These are phyloP conservation scores for Cladophialophora exuberans DNA, from an alignment of 2,329 filamentous ascomycete species.

Conservation along the genomic window DNA sequence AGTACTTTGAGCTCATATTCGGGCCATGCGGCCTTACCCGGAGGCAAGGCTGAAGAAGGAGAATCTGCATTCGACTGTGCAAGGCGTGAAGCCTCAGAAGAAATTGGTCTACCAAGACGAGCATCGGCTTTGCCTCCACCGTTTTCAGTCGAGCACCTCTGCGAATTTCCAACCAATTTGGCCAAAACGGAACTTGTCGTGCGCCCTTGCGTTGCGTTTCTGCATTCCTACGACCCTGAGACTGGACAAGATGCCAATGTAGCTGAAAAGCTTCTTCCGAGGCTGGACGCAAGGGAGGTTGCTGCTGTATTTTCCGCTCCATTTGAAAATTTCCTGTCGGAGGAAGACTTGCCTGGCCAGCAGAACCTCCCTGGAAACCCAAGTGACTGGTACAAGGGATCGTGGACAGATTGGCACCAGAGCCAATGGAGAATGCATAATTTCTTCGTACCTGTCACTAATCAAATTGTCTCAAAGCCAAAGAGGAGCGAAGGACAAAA, in stretches of 20 bases:
- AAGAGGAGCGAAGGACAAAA: slow-evolving; percentile 48
- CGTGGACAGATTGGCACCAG: slow-evolving; percentile 79
- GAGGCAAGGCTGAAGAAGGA: slow-evolving; percentile 63
- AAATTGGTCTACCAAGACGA: slow-evolving; percentile 78
- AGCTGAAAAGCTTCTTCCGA: slow-evolving; percentile 74
- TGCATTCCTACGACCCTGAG: slow-evolving; percentile 64
- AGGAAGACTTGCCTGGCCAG: slow-evolving; percentile 57
- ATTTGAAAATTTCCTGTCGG: slow-evolving; percentile 77
- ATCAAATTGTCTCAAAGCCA: slow-evolving; percentile 70
- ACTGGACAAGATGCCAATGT: slow-evolving; percentile 54
- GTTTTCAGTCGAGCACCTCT: slow-evolving; percentile 85
- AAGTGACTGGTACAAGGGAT: slow-evolving; percentile 81
- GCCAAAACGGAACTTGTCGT: slow-evolving; percentile 75
- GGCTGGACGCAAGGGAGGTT: slow-evolving; percentile 85
- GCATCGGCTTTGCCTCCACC: slow-evolving; percentile 69
- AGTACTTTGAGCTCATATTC: slow-evolving; percentile 65
- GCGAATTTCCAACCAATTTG: slow-evolving; percentile 76
- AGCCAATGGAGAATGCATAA: slow-evolving; percentile 85
- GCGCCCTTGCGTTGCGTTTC: slow-evolving; percentile 75
- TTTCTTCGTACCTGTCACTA: slow-evolving; percentile 81
- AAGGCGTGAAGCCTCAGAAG: slow-evolving; percentile 85
- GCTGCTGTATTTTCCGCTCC: slow-evolving; percentile 91
- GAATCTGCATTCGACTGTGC: slow-evolving; percentile 76
- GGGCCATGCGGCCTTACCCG: slow-evolving; percentile 86
- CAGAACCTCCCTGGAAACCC: slow-evolving; percentile 47